Evolutionary conservation across 495 filamentous ascomycete species (phyloP).

Genomic region (Cenococcum geophilum): DNA sequence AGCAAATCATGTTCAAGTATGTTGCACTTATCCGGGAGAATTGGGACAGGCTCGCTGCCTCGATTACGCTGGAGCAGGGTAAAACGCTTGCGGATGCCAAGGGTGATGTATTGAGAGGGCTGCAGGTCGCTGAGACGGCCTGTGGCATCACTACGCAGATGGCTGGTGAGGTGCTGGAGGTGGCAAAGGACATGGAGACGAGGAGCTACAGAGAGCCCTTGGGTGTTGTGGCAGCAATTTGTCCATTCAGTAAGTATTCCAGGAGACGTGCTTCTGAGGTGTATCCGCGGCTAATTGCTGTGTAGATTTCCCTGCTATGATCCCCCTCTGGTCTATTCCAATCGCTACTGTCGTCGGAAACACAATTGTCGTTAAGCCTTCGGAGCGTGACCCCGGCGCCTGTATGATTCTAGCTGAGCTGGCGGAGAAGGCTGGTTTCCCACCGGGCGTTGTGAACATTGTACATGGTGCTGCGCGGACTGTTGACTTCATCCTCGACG

Average conservation of each 20-base stretch:
- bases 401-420: conserved; percentile 97
- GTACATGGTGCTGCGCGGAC: conserved; percentile 86
- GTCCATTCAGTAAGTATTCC: conserved; percentile 86
- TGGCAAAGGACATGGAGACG: conserved; percentile 99
- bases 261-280: not conserved
- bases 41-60: conserved; percentile 92
- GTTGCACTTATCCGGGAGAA: conserved; percentile 82
- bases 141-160: conserved; percentile 92
- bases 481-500: conserved; percentile 96
- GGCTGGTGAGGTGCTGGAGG: conserved; percentile 90
- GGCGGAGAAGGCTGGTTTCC: conserved; percentile 85
- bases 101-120: conserved; percentile 88
- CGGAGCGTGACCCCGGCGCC: conserved; percentile 95
- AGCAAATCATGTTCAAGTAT: conserved; percentile 98
- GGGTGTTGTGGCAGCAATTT: conserved; percentile 93
- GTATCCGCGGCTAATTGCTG: not conserved
- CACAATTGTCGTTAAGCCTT: conserved; percentile 91
- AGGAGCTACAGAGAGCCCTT: conserved; percentile 86
- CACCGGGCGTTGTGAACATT: conserved; percentile 88
- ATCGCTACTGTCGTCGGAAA: conserved; percentile 93
- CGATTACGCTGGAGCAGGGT: conserved; percentile 95
- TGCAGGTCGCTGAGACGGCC: conserved; percentile 95
- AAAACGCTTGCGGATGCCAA: conserved; percentile 96
- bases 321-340: conserved; percentile 94
- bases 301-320: conserved; percentile 99